Evolutionary conservation across 345 rosid species (phyloP), one percentile per base, ranked within the genome.

Genomic region (Murraya paniculata): DNA sequence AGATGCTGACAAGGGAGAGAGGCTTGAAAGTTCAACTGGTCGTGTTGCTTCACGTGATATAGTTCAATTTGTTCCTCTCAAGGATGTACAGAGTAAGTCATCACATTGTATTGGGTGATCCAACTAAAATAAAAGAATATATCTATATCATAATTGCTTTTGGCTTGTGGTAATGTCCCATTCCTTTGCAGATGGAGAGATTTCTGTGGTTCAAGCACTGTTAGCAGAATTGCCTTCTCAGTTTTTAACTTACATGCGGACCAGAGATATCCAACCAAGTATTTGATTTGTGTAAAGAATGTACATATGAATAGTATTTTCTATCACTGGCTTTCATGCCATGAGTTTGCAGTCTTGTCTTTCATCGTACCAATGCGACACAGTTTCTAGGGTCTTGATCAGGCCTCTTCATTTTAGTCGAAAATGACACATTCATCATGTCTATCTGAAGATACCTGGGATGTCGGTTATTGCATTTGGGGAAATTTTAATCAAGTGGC

Each of bases 31-130:
- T 87, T 84, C 94, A 21, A 86, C 81, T 0, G 95, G 97, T 0
- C 99, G 97, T 5, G 85, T 95, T 66, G 98, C 99, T 65, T 88
- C 99, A 0, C 97, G 99, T 36, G 99, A 95, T 85, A 88, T 95
- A 5, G 98, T 95, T 84, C 99, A 95, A 80, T 95, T 95, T 71
- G 91, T 95, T 80, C 95, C 99, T 45, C 79, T 95, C 38, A 81
- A 90, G 71, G 91, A 90, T 84, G 86, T 93, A 55, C 98, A 91
- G 64, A 83, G 98, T 95, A 78, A 88, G 98, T 80, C 41, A 36
- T 56, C 60, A 25, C 36, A 16, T 56, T 35, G 19, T 25, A 35
- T 30, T 38, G 48, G 5, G 8, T n/a, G 10, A 58, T 59, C 53
- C 30, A 16, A 57, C 58, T 25, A 25, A 36, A 59, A 62, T 31